Conservation (phyloP, 768 basidiomycete genomes). For the Guyanaporus albipodus region DNA sequence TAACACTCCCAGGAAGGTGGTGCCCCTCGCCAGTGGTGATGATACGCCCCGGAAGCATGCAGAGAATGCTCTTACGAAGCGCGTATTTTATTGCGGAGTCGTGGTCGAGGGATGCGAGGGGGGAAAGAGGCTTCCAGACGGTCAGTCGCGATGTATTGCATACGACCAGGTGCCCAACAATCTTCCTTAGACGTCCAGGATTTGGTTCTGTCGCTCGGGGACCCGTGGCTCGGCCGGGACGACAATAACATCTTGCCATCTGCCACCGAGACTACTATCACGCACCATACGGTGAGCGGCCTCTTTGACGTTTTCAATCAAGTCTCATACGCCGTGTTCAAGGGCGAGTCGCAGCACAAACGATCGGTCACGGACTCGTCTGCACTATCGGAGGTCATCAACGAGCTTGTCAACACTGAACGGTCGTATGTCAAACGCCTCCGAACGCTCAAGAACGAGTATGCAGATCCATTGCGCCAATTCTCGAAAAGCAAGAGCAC, state of each 20-base stretch:
- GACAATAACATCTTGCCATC: constrained; percentile 47
- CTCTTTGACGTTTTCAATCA: neutral
- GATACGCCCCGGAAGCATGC: constrained; percentile 45
- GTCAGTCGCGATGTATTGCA: constrained; percentile 33
- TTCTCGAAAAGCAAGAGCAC: constrained; percentile 84
- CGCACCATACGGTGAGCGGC: constrained; percentile 42
- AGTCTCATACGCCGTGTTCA: constrained; percentile 12
- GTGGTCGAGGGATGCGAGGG: constrained; percentile 82
- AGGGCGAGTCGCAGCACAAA: constrained; percentile 38
- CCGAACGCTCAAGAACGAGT: constrained; percentile 77
- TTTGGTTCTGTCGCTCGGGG: constrained; percentile 72
- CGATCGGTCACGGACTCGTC: constrained; percentile 62
- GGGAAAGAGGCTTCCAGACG: constrained; percentile 64
- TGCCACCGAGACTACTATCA: constrained; percentile 35
- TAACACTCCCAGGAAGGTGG: constrained; percentile 66
- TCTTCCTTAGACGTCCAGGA: constrained; percentile 65
- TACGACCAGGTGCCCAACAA: constrained; percentile 9
- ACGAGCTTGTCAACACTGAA: constrained; percentile 87
- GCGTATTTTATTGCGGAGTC: constrained; percentile 87
- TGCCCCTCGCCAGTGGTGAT: constrained; percentile 70
- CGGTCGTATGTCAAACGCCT: constrained; percentile 84
- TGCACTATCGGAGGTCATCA: constrained; percentile 68
- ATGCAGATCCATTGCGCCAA: constrained; percentile 85
- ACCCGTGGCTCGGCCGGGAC: constrained; percentile 51
- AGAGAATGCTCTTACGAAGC: constrained; percentile 52